Evolutionary conservation across 805 yeast species (phyloP).

Genomic region (Brettanomyces anomalus): DNA sequence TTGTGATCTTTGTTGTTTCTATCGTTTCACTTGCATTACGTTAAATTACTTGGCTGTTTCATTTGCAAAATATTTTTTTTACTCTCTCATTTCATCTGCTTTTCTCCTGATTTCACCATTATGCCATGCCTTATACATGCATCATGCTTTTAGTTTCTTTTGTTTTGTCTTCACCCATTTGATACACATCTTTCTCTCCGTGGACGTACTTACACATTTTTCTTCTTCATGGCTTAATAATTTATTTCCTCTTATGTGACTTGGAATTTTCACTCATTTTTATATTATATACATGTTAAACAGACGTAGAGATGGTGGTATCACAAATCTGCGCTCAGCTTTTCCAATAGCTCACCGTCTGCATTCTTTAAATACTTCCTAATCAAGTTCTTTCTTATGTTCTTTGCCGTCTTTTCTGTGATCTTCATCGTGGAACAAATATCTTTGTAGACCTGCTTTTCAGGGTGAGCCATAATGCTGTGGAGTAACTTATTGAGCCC

Average conservation of each 20-base stretch:
- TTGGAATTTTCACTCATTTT: background rate
- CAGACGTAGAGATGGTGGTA: slow-evolving; percentile 5
- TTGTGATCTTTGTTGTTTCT: too few relatives aligned
- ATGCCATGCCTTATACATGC: background rate
- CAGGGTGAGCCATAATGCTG: slow-evolving; percentile 19
- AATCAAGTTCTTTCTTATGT: slow-evolving; percentile 61
- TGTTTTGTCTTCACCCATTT: too few relatives aligned
- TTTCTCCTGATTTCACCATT: background rate
- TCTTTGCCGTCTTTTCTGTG: slow-evolving; percentile 34
- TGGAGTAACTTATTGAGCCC: slow-evolving; percentile 11
- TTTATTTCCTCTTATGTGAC: slow-evolving; percentile 5
- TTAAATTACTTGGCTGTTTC: too few relatives aligned
- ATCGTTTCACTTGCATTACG: too few relatives aligned
- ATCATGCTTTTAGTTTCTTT: background rate
- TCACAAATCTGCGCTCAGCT: slow-evolving; percentile 13
- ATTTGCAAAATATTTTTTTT: background rate
- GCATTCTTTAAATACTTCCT: slow-evolving; percentile 42
- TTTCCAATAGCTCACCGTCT: slow-evolving; percentile 18
- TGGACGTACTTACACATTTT: background rate
- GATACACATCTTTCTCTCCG: background rate
- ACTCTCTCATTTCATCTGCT: background rate
- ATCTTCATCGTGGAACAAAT: slow-evolving; percentile 29
- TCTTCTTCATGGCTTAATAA: background rate
- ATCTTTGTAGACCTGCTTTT: slow-evolving; percentile 27
- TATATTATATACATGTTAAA: slow-evolving; percentile 1